phyloP scores from a whole-genome alignment of 2,329 filamentous ascomycete species.

The Mariannaea sp. region DNA sequence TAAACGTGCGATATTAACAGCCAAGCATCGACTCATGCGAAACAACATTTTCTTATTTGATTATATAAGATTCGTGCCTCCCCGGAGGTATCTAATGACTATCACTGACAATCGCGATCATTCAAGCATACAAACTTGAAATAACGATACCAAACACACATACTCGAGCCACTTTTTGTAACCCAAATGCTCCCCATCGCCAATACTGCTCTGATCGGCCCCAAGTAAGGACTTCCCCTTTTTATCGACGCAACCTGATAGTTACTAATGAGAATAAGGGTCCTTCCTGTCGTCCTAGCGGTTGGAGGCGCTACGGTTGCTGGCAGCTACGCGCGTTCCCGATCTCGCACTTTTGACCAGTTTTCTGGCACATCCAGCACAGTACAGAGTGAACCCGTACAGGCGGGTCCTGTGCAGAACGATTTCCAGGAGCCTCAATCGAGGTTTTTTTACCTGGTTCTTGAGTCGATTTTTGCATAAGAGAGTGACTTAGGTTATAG shows the following conservation, averaged over 20 bases:
- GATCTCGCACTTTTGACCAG: background rate
- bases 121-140: background rate
- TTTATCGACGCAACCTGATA: accelerated
- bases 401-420: conserved; percentile 2
- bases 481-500: background rate
- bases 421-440: conserved; percentile 17
- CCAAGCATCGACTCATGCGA: conserved; percentile 11
- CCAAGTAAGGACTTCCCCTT: conserved; percentile 23
- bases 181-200: conserved; percentile 30
- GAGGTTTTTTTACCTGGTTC: conserved; percentile 24
- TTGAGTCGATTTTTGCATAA: conserved; percentile 34
- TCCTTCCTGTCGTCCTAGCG: conserved; percentile 30
- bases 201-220: conserved; percentile 12
- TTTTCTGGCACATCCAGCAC: conserved; percentile 18
- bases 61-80: conserved; percentile 26
- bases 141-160: background rate
- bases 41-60: background rate
- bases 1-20: conserved; percentile 25
- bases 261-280: conserved; percentile 17
- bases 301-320: conserved; percentile 31
- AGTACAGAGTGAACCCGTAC: conserved; percentile 11
- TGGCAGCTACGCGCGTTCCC: conserved; percentile 21
- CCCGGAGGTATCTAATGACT: background rate
- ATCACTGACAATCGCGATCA: background rate
- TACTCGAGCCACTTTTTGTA: background rate